Base-by-base conservation (phyloP, 352 stramenopile genomes). In the Nothophytophthora sp. region DNA sequence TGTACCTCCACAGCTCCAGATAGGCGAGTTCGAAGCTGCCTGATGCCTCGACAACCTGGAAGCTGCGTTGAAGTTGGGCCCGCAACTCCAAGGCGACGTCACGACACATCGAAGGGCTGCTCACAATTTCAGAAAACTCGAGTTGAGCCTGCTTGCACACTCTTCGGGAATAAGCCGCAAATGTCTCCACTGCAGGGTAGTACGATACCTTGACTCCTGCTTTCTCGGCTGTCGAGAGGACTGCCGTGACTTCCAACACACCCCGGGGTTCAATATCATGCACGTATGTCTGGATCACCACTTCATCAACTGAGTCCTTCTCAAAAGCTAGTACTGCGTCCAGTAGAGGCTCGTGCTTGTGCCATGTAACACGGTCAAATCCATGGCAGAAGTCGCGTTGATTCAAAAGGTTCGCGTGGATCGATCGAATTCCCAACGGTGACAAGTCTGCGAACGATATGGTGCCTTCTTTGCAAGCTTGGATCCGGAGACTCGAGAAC, bases 371-470 rank as follows among this genome's bases (percentile, higher is more conserved):
- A 10, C 28, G 16, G 25, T 55, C 24, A 15, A 43, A 38, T 2
- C 40, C 47, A 7, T 49, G 8, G n/a, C 54, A 63, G 0, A 57
- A 48, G 19, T 33, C 13, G 4, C 34, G 46, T 2, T 16, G 24
- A 4, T 28, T 22, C 4, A 49, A 2, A 0, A 71, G 4, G 35
- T 86, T 86, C 1, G 20, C 28, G 47, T 88, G 73, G 25, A 86
- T 68, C 0, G 54, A 36, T 25, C 58, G 68, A 10, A 87, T 63
- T 10, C 36, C 67, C 10, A 41, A 16, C 0, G 64, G 16, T n/a
- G 59, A 63, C 16, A 82, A 18, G 27, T 84, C 76, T 1, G 73
- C 73, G 11, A 68, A 44, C 4, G 72, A 73, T 8, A 81, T 35
- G 16, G 70, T 7, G 4, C 49, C 38, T 11, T 71, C 54, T 1